Conservation (phyloP, 495 filamentous ascomycete genomes). For the Talaromyces ruber region DNA sequence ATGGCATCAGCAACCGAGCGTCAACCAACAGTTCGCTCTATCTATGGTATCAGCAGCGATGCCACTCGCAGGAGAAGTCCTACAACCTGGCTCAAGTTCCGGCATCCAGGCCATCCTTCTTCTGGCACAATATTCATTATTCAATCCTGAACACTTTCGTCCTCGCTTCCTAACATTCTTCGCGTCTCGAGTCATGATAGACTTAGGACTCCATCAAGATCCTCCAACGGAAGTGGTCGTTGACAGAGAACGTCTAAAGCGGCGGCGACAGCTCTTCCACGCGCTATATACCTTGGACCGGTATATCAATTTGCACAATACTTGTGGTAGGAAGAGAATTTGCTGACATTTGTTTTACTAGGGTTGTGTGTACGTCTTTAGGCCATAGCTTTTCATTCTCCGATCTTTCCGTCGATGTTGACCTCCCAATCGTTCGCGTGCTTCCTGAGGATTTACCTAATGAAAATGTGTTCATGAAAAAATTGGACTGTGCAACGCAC, state of each 20-base stretch:
- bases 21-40: slow-evolving; percentile 53
- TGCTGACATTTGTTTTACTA: slow-evolving; percentile 20
- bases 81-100: slow-evolving; percentile 70
- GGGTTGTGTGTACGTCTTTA: slow-evolving; percentile 72
- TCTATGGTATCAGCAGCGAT: slow-evolving; percentile 62
- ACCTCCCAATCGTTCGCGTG: slow-evolving; percentile 33
- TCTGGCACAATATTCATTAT: slow-evolving; percentile 77
- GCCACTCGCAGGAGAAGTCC: slow-evolving; percentile 65
- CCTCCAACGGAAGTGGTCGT: slow-evolving; percentile 56
- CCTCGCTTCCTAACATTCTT: slow-evolving; percentile 87
- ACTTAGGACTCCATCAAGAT: slow-evolving; percentile 86
- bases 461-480: slow-evolving; percentile 40
- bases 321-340: neutral
- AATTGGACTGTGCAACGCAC: slow-evolving; percentile 43
- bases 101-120: slow-evolving; percentile 81
- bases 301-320: slow-evolving; percentile 32
- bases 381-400: slow-evolving; percentile 82
- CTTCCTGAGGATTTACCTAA: slow-evolving; percentile 23
- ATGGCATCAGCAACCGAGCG: slow-evolving; percentile 59
- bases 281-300: slow-evolving; percentile 82
- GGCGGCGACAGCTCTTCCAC: slow-evolving; percentile 73
- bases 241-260: slow-evolving; percentile 57
- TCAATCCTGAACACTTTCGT: slow-evolving; percentile 82
- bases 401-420: slow-evolving; percentile 74
- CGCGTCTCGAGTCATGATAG: slow-evolving; percentile 73